These are phyloP conservation scores for Mycocalia duriaeana DNA, from an alignment of 1,284 basidiomycete species.

Conservation along the genomic window DNA sequence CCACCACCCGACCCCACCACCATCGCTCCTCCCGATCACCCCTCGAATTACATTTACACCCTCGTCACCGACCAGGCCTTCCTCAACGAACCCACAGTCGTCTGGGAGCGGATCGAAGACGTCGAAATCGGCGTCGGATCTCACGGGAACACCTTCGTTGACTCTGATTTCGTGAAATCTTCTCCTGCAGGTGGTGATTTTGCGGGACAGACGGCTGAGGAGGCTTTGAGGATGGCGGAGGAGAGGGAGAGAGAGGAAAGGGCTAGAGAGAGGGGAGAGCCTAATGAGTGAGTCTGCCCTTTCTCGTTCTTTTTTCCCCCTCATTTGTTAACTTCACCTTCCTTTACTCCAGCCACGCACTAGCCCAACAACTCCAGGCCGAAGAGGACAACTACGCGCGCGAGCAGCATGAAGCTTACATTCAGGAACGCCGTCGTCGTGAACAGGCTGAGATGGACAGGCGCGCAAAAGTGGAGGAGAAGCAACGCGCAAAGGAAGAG, in stretches of 20 bases:
- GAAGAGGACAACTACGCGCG: conserved; percentile 62
- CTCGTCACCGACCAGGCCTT: conserved; percentile 84
- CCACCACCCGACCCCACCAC: neutral
- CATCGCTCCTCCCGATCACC: conserved; percentile 7
- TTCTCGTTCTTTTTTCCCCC: conserved; percentile 2
- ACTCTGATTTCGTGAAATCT: conserved; percentile 58
- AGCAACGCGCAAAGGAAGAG: conserved; percentile 37
- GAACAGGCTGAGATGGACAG: conserved; percentile 24
- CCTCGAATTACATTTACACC: conserved; percentile 56
- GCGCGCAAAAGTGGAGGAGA: conserved; percentile 21
- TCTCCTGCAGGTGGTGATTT: conserved; percentile 76
- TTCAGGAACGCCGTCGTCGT: conserved; percentile 30
- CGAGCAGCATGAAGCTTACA: conserved; percentile 31
- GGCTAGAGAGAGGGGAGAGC: conserved; percentile 23
- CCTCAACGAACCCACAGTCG: conserved; percentile 67
- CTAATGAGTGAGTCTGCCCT: conserved; percentile 36
- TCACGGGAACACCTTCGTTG: conserved; percentile 73
- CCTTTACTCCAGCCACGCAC: conserved; percentile 39
- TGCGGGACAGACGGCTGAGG: conserved; percentile 68
- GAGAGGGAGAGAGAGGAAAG: conserved; percentile 30
- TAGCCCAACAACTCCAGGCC: conserved; percentile 69
- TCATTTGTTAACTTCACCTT: neutral
- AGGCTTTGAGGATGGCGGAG: conserved; percentile 37
- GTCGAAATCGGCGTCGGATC: conserved; percentile 78
- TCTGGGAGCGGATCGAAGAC: conserved; percentile 88